Evolutionary conservation across 768 basidiomycete species (phyloP).

Genomic region (Porpolomopsis calyptriformis): DNA sequence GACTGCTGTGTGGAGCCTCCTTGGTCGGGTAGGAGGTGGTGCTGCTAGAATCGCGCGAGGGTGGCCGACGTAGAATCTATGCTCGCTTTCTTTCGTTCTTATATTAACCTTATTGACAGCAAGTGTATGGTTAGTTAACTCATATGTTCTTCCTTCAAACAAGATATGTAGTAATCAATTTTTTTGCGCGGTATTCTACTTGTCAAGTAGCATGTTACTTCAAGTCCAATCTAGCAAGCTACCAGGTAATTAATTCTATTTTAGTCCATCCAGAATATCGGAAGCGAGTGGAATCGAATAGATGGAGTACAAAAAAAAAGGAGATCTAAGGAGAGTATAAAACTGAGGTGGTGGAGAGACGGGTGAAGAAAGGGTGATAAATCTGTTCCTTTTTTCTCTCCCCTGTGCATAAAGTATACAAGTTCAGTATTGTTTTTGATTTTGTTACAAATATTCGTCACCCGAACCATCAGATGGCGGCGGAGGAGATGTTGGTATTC

Average conservation of each 20-base stretch:
- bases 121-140: too few species aligned
- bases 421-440: not conserved
- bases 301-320: too few species aligned
- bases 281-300: not conserved
- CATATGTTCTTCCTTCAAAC: too few species aligned
- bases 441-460: not conserved
- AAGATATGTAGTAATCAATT: conserved; percentile 16
- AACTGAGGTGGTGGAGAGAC: not conserved
- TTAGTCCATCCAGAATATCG: not conserved
- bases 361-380: not conserved
- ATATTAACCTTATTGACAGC: too few species aligned
- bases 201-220: too few species aligned
- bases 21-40: conserved; percentile 64
- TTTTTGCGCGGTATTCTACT: conserved; percentile 26
- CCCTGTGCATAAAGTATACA: not conserved
- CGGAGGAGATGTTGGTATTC: conserved; percentile 17
- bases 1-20: conserved; percentile 53
- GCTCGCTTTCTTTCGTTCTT: not conserved
- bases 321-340: too few species aligned
- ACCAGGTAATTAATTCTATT: not conserved
- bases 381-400: not conserved
- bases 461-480: conserved; percentile 4
- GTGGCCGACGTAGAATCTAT: conserved; percentile 51
- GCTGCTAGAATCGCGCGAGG: conserved; percentile 68
- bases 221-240: not conserved